Conservation (phyloP, 2,329 filamentous ascomycete genomes). For the Tothia fuscella region DNA sequence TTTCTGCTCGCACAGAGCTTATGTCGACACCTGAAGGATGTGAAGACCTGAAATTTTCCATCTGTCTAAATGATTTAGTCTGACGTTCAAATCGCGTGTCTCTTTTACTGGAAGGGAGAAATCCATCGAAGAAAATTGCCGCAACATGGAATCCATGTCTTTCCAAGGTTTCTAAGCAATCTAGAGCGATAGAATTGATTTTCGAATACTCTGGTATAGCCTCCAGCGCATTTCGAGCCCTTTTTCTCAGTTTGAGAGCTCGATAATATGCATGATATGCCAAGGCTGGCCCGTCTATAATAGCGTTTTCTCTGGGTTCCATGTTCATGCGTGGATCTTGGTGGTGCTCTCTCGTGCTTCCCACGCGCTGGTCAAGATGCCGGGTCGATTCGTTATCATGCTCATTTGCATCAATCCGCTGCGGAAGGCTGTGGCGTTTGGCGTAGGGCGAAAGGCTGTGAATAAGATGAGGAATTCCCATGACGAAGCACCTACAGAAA, state of each 20-base stretch:
- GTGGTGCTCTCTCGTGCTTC: too few relatives aligned
- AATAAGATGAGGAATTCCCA: too few relatives aligned
- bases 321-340: too few relatives aligned
- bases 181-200: background rate
- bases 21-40: background rate
- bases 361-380: too few relatives aligned
- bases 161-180: constrained; percentile 1
- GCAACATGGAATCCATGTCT: background rate
- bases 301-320: background rate
- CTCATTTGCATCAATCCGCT: too few relatives aligned
- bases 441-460: too few relatives aligned
- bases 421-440: too few relatives aligned
- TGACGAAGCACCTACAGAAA: too few relatives aligned
- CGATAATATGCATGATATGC: constrained; percentile 9
- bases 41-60: background rate
- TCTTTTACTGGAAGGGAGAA: constrained; percentile 5
- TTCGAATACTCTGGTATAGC: constrained; percentile 3
- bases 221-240: constrained; percentile 5
- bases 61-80: background rate
- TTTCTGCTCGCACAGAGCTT: background rate
- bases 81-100: constrained; percentile 4
- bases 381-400: too few relatives aligned
- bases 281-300: constrained; percentile 12
- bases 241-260: background rate
- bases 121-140: constrained; percentile 11